Percentiles rank a stretch among this genome's conserved stretches.
Conservation (phyloP, 306 rosid species). For the Senna siamea region DNA sequence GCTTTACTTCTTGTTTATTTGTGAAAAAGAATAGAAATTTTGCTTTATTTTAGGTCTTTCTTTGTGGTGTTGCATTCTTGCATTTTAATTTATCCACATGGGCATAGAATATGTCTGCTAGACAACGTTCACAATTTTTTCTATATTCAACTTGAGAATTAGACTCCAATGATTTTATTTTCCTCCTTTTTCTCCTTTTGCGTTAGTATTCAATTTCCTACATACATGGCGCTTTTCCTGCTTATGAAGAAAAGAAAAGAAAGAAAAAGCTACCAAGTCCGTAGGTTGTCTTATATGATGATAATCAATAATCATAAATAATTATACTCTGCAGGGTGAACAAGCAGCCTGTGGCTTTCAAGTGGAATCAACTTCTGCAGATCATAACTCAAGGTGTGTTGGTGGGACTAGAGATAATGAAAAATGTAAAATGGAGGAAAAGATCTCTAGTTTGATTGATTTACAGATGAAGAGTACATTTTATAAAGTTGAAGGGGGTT, state of each 20-base stretch:
- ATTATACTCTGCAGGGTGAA: slow-evolving; percentile 46
- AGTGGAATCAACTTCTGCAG: slow-evolving; percentile 35
- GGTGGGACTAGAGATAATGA: slow-evolving; percentile 35
- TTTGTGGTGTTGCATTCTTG: slow-evolving; percentile 16
- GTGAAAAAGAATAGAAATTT: slow-evolving; percentile 15
- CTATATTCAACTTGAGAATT: slow-evolving; percentile 18
- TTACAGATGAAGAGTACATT: slow-evolving; percentile 57
- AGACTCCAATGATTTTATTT: slow-evolving; percentile 3
- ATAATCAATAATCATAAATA: background rate
- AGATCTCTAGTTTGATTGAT: slow-evolving; percentile 57
- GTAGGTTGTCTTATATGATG: slow-evolving; percentile 18
- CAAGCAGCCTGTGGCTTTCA: slow-evolving; percentile 31
- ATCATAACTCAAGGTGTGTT: slow-evolving; percentile 28
- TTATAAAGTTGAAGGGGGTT: slow-evolving; percentile 61
- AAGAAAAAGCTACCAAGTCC: slow-evolving; percentile 6
- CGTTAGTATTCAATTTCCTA: slow-evolving; percentile 20
- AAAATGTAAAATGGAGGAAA: slow-evolving; percentile 45
- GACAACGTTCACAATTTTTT: background rate
- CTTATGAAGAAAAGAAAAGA: slow-evolving; percentile 23
- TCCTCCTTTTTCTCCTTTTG: background rate
- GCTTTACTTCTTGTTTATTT: background rate
- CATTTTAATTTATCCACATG: background rate
- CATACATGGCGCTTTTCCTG: slow-evolving; percentile 3
- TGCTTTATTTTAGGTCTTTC: background rate
- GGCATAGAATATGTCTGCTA: slow-evolving; percentile 22